These are phyloP conservation scores for Thelonectria blattea DNA, from an alignment of 2,329 filamentous ascomycete genomes.

Conservation along the genomic window DNA sequence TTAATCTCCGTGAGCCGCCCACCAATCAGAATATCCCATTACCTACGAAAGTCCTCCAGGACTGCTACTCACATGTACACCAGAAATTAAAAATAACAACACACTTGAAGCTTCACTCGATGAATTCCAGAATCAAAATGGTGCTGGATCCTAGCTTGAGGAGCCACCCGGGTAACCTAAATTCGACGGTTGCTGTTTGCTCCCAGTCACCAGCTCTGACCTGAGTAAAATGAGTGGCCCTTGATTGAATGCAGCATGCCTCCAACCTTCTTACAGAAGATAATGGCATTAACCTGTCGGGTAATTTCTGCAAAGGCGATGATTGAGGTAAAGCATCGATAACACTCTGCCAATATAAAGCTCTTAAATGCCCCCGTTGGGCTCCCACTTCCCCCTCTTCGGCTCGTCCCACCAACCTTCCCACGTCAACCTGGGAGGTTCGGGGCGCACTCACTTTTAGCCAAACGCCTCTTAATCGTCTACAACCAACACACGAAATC, in stretches of 20 bases:
- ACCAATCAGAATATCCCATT: neutral
- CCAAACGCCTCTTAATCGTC: neutral
- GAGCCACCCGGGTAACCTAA: too few species aligned
- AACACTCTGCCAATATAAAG: neutral
- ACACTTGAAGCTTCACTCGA: neutral
- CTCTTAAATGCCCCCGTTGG: neutral
- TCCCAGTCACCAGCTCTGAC: neutral
- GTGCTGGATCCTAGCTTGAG: too few species aligned
- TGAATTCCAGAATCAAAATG: too few species aligned
- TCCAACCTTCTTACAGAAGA: neutral
- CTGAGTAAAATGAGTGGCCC: too few species aligned
- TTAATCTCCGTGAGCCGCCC: neutral
- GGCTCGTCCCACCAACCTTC: neutral
- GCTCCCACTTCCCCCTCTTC: neutral
- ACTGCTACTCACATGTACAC: neutral
- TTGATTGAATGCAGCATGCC: neutral
- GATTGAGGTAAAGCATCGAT: neutral
- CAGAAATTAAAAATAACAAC: neutral
- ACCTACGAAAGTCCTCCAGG: neutral
- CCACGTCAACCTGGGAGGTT: neutral
- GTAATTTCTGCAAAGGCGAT: neutral
- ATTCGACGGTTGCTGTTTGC: too few species aligned
- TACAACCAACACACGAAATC: neutral
- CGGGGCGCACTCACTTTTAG: too few species aligned
- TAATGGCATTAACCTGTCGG: neutral